Evolutionary conservation across 2,329 filamentous ascomycete genomes (phyloP).

Genomic region (Teratosphaeria gauchensis): DNA sequence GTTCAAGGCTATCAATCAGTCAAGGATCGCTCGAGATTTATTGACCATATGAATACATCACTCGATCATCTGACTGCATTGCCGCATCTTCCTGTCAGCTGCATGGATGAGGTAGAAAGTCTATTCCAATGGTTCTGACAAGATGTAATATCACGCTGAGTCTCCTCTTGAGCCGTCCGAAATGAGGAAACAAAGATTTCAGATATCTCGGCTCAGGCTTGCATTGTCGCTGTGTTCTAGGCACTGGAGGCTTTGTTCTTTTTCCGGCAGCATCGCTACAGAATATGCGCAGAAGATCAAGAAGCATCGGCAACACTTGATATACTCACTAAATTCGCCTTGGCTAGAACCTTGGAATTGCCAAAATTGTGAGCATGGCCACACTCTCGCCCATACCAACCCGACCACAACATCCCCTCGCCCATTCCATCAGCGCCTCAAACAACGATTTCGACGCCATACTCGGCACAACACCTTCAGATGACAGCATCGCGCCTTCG

Average conservation of each 20-base stretch:
- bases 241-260: neutral
- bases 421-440: neutral
- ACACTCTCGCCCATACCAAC: neutral
- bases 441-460: neutral
- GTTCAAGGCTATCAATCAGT: no score
- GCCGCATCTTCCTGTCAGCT: no score
- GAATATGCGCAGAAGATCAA: neutral
- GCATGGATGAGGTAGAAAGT: no score
- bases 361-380: neutral
- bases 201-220: neutral
- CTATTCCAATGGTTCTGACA: no score
- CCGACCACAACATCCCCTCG: neutral
- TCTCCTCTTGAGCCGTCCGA: neutral
- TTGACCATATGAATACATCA: no score
- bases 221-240: neutral
- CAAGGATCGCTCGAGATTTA: no score
- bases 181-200: neutral
- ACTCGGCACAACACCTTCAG: neutral
- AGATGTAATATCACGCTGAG: neutral
- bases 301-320: neutral
- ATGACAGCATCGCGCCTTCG: neutral
- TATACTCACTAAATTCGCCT: neutral
- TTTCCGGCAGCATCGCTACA: neutral
- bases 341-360: neutral
- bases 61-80: no score